Evolutionary conservation across 2,329 filamentous ascomycete genomes (phyloP).

Genomic region (Orbilia brochopaga): DNA sequence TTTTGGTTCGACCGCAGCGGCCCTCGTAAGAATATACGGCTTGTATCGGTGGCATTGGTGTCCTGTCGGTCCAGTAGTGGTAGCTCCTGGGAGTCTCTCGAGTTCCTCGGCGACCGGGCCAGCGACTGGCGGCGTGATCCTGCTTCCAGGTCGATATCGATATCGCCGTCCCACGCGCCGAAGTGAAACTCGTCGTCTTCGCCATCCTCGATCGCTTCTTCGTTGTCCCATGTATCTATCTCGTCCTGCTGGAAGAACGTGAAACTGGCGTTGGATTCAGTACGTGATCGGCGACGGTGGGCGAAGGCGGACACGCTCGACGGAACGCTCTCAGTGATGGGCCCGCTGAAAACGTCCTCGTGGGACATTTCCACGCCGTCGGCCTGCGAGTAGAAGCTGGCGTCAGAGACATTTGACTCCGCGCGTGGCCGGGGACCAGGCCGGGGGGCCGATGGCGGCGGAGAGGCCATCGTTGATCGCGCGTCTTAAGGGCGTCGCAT

Average conservation of each 20-base stretch:
- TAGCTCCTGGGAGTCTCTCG: slow-evolving; percentile 65
- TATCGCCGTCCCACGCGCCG: slow-evolving; percentile 60
- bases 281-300: slow-evolving; percentile 74
- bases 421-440: slow-evolving; percentile 43
- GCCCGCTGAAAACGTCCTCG: slow-evolving; percentile 78
- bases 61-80: slow-evolving; percentile 76
- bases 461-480: slow-evolving; percentile 42
- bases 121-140: slow-evolving; percentile 63
- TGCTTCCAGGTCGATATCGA: slow-evolving; percentile 58
- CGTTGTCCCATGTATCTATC: slow-evolving; percentile 66
- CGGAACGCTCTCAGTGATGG: slow-evolving; percentile 93
- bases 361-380: slow-evolving; percentile 50
- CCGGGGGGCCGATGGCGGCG: slow-evolving; percentile 29
- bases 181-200: slow-evolving; percentile 59
- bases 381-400: slow-evolving; percentile 39
- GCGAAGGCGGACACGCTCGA: slow-evolving; percentile 91
- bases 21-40: slow-evolving; percentile 28
- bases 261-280: slow-evolving; percentile 87
- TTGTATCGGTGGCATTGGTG: slow-evolving; percentile 61
- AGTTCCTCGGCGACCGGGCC: slow-evolving; percentile 67
- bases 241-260: slow-evolving; percentile 80
- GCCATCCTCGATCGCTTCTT: slow-evolving; percentile 60
- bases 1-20: slow-evolving; percentile 72
- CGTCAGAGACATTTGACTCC: slow-evolving; percentile 50
- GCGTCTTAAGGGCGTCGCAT: slow-evolving; percentile 33